A percentile compares a stretch with the other conserved stretches of the same genome.
Conservation (phyloP, 164 flowering plant genomes). For the Cinnamomum chago region DNA sequence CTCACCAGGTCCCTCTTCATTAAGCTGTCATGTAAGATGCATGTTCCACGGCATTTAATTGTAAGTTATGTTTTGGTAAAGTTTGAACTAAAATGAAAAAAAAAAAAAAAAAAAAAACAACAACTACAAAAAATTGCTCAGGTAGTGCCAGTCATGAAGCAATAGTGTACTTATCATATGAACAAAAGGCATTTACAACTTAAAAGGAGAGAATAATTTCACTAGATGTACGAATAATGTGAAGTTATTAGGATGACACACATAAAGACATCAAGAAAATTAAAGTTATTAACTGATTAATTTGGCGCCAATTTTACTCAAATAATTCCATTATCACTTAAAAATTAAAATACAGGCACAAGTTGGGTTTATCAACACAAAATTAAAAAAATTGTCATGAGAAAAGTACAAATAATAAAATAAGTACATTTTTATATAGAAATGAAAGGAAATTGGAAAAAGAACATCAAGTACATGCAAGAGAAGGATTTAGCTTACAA, state of each 20-base stretch:
- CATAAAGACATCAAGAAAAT: neutral
- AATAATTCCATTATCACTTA: neutral
- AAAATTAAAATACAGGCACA: neutral
- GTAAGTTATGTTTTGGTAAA: neutral
- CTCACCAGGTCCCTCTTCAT: constrained; percentile 98
- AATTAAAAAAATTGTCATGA: neutral
- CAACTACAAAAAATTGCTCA: too few species aligned
- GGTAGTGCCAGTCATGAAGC: neutral
- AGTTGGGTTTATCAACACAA: neutral
- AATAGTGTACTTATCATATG: neutral
- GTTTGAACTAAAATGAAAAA: neutral
- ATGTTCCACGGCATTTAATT: constrained; percentile 8
- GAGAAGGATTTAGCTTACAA: neutral
- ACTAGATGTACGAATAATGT: neutral
- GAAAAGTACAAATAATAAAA: neutral
- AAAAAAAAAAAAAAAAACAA: too few species aligned
- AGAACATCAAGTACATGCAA: neutral
- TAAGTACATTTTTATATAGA: neutral
- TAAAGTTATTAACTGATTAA: neutral
- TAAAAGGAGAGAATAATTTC: neutral
- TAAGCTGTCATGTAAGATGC: constrained; percentile 49
- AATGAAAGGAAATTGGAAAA: neutral
- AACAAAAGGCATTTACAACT: neutral
- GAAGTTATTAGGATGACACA: neutral
- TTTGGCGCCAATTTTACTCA: neutral